These are phyloP conservation scores for Trichoderma aggressivum DNA, from an alignment of 2,329 filamentous ascomycete genomes.

Conservation along the genomic window DNA sequence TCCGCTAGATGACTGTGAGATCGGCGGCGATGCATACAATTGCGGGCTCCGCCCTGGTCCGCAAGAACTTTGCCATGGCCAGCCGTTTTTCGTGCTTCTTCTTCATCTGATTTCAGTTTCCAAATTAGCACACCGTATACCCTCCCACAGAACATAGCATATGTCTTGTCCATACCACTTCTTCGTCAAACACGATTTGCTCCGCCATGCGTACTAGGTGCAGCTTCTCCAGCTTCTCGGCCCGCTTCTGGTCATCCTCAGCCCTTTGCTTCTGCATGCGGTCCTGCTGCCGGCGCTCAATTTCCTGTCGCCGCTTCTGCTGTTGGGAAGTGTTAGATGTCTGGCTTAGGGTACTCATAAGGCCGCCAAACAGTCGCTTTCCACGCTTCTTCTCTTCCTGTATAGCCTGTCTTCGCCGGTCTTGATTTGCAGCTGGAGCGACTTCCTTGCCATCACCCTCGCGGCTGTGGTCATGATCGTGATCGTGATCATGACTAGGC, in stretches of 20 bases:
- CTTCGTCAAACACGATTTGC: conserved; percentile 71
- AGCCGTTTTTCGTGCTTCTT: conserved; percentile 70
- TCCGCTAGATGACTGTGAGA: background rate
- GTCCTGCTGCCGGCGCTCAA: conserved; percentile 77
- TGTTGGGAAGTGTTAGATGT: conserved; percentile 58
- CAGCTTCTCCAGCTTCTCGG: conserved; percentile 62
- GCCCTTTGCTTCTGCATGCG: conserved; percentile 69
- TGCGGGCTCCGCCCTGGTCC: conserved; percentile 66
- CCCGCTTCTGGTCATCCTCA: conserved; percentile 65
- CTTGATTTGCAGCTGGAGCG: background rate
- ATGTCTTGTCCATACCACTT: conserved; percentile 59
- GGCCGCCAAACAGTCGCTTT: conserved; percentile 78
- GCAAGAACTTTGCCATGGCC: conserved; percentile 67
- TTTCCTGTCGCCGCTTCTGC: conserved; percentile 71
- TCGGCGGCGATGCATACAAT: conserved; percentile 57
- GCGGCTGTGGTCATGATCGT: background rate
- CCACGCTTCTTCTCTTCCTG: conserved; percentile 81
- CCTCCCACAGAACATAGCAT: background rate
- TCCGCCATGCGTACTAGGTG: conserved; percentile 60
- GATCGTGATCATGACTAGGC: background rate
- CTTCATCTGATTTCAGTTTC: conserved; percentile 60
- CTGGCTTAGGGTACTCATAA: conserved; percentile 76
- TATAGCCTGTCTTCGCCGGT: conserved; percentile 27
- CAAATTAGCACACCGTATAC: conserved; percentile 21
- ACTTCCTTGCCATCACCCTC: background rate